Base-by-base conservation (phyloP, 2,329 filamentous ascomycete species). In the Hirsutella rhossiliensis region DNA sequence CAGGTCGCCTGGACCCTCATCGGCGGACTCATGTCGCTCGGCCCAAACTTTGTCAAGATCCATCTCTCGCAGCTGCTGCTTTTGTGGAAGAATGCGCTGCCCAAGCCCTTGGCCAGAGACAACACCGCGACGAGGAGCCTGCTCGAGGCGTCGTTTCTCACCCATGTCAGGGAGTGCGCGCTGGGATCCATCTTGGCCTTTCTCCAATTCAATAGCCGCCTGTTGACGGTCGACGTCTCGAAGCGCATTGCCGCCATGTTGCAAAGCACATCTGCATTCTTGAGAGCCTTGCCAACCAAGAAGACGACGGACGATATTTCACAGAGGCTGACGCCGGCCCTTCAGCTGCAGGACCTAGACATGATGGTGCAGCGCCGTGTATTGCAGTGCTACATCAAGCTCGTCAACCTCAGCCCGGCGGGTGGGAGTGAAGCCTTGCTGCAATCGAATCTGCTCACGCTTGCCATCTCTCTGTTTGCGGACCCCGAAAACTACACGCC, bases 1-100 rank as follows among this genome's bases (percentile, higher is more conserved):
- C 92, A 98, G 59, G 89, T 98, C 3, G 92, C 92, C 5, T 98
- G 92, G 90, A 94, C 94, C 40, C 69, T 98, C 45, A 94, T 98
- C 40, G 92, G 94, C 32, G 92, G 94, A 0, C 68, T 98, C 44
- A 97, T 97, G 90, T 88, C 89, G 1, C 74, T 98, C 1, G 92
- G 92, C 0, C 90, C 92, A 4, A 97, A 95, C 61, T 98, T 98
- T 61, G 90, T 97, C 62, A 98, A 98, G 65, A 97, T 97, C 20
- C 92, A 98, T 63, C 74, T 98, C 8, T 90, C 89, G 3, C 92
- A 98, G 58, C 72, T 98, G 19, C 78, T 98, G 45, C 69, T 98
- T 9, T 69, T 98, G 7, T 98, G 92, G 92, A 95, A 95, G 63
- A 98, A 97, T 62, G 90, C 92, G 0, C 72, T 98, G 11, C 90